phyloP scores from a whole-genome alignment of 495 filamentous ascomycete genomes.

The Penicillium longicatenatum region DNA sequence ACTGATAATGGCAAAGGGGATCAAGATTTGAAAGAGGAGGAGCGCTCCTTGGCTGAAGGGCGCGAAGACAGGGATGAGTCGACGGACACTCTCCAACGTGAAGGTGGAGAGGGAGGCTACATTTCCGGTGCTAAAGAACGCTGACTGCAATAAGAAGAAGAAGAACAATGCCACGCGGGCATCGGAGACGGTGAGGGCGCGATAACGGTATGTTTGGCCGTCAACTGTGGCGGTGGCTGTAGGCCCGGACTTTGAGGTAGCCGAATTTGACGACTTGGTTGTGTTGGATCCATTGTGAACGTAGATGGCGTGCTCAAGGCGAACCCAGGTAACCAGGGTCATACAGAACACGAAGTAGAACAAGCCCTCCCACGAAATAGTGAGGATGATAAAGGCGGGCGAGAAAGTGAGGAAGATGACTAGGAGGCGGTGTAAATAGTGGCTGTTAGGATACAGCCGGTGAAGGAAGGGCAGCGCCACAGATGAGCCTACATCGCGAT shows the following conservation, averaged over 20 bases:
- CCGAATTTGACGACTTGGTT: constrained; percentile 14
- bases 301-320: constrained; percentile 81
- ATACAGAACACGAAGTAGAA: constrained; percentile 92
- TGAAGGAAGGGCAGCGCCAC: constrained; percentile 81
- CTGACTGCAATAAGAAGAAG: constrained; percentile 89
- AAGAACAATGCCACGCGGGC: constrained; percentile 90
- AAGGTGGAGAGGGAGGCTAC: constrained; percentile 94
- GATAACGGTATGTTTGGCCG: constrained; percentile 55
- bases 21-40: constrained; percentile 84
- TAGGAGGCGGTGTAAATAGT: constrained; percentile 88
- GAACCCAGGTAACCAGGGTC: constrained; percentile 85
- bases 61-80: constrained; percentile 92
- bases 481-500: constrained; percentile 60
- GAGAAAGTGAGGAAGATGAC: constrained; percentile 93
- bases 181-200: constrained; percentile 76
- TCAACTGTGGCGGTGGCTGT: constrained; percentile 33
- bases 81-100: constrained; percentile 85
- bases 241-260: constrained; percentile 30
- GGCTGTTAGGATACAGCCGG: constrained; percentile 74
- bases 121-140: constrained; percentile 97
- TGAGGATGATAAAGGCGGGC: constrained; percentile 92
- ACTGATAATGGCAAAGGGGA: constrained; percentile 91
- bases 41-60: constrained; percentile 91
- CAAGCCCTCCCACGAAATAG: constrained; percentile 95
- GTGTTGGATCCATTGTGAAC: constrained; percentile 43